phyloP scores from a whole-genome alignment of 345 rosid genomes.

The Punica granatum region DNA sequence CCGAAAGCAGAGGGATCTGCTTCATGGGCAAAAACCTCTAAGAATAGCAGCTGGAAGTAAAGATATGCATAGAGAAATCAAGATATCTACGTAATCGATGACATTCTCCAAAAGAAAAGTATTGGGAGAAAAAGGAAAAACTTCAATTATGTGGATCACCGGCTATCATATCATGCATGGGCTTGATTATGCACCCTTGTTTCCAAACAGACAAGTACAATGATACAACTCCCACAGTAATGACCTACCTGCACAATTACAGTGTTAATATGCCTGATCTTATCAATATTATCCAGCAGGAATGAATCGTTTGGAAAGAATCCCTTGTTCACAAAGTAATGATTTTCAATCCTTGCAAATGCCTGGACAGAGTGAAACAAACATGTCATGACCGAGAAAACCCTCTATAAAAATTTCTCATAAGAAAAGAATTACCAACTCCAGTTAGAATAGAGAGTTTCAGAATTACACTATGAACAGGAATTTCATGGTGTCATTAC shows the following conservation, averaged over 20 bases:
- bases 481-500: neutral
- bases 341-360: slow-evolving; percentile 97
- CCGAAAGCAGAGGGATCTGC: neutral
- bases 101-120: too few relatives aligned
- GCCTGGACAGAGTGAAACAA: slow-evolving; percentile 40
- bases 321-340: slow-evolving; percentile 80
- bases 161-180: neutral
- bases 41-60: neutral
- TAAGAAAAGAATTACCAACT: neutral
- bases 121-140: neutral
- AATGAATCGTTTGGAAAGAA: slow-evolving; percentile 71
- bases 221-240: neutral
- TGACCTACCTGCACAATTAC: slow-evolving; percentile 70
- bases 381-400: neutral
- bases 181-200: neutral
- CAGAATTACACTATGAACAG: neutral
- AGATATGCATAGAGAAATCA: neutral
- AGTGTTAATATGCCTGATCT: slow-evolving; percentile 76
- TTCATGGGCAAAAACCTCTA: neutral
- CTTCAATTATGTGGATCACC: neutral
- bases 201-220: neutral
- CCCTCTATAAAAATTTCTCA: neutral
- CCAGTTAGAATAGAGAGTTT: too few relatives aligned
- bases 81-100: neutral
- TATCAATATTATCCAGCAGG: slow-evolving; percentile 78